A percentile compares a stretch with the other conserved stretches of the same genome.
Evolutionary conservation across 164 flowering plant genomes (phyloP).

Genomic region (Stephania yunnanensis): DNA sequence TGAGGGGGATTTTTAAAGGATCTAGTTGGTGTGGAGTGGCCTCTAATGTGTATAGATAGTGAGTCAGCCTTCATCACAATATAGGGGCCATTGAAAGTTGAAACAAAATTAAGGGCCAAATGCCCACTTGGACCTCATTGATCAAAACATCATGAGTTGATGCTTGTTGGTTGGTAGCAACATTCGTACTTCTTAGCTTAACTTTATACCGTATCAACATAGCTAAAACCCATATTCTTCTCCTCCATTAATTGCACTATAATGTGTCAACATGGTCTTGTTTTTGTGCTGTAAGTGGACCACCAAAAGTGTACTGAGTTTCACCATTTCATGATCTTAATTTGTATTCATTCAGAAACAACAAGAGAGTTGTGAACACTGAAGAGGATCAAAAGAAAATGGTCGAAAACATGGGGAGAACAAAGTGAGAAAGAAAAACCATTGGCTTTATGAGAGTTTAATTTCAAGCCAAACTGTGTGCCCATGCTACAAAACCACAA

Average conservation of each 20-base stretch:
- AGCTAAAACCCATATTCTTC: too few relatives aligned
- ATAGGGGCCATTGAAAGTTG: not conserved
- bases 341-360: too few relatives aligned
- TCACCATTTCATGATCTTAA: too few relatives aligned
- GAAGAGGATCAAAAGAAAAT: too few relatives aligned
- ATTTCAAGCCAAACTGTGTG: not conserved
- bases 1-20: not conserved
- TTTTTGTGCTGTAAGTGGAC: not conserved
- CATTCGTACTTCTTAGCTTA: too few relatives aligned
- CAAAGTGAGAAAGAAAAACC: not conserved
- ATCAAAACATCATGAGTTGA: too few relatives aligned
- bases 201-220: too few relatives aligned
- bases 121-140: not conserved
- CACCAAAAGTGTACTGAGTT: not conserved
- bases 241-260: not conserved
- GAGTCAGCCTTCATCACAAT: not conserved
- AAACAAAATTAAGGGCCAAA: too few relatives aligned
- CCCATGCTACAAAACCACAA: not conserved
- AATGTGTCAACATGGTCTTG: not conserved
- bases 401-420: too few relatives aligned
- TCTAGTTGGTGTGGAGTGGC: not conserved
- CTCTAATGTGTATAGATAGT: not conserved
- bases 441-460: not conserved
- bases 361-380: too few relatives aligned
- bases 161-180: too few relatives aligned